A percentile compares a stretch with the other conserved stretches of the same genome.
phyloP scores from a whole-genome alignment of 1,139 yeast genomes.

The Geotrichum phurueaensis region DNA sequence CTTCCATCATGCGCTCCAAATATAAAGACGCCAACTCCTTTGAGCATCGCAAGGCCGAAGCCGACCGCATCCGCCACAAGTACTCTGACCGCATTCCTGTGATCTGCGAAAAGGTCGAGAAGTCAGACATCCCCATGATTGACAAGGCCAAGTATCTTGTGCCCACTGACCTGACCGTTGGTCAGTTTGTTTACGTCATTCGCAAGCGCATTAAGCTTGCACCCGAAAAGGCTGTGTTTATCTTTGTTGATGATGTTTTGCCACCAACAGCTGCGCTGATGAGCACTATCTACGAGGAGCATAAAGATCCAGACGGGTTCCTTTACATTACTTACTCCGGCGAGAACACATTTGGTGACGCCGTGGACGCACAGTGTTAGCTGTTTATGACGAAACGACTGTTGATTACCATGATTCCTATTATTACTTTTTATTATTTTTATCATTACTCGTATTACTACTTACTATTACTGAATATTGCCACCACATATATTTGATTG shows the following conservation, averaged over 20 bases:
- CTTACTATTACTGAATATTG: neutral
- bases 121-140: conserved; percentile 91
- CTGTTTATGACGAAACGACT: neutral
- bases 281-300: conserved; percentile 92
- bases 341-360: conserved; percentile 42
- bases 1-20: conserved; percentile 62
- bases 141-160: conserved; percentile 96
- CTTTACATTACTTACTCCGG: conserved; percentile 76
- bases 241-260: conserved; percentile 89
- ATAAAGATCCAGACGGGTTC: conserved; percentile 96
- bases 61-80: conserved; percentile 82
- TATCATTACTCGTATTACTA: neutral
- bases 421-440: neutral
- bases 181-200: conserved; percentile 95
- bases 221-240: conserved; percentile 95
- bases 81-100: conserved; percentile 90
- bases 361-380: neutral
- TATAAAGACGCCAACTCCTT: conserved; percentile 89
- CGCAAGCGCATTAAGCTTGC: conserved; percentile 94
- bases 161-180: conserved; percentile 93
- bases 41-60: conserved; percentile 93
- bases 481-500: neutral
- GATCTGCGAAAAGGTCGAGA: conserved; percentile 95
- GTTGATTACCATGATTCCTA: neutral
- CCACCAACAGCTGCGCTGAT: conserved; percentile 98